phyloP scores from a whole-genome alignment of 164 flowering plant species.

The Echeveria elegans region DNA sequence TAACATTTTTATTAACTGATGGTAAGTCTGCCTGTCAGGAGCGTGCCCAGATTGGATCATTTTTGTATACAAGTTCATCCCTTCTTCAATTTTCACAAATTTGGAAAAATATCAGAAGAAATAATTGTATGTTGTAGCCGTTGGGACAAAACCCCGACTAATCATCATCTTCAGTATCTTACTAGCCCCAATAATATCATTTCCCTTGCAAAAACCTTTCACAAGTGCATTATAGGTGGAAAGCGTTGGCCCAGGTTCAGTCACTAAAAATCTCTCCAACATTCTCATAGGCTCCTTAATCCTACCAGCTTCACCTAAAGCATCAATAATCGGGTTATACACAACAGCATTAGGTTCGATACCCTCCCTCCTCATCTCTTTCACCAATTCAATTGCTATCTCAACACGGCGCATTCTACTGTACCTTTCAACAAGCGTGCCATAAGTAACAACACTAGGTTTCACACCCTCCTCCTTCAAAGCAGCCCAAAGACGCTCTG shows the following conservation, averaged over 20 bases:
- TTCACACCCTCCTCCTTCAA: constrained; percentile 46
- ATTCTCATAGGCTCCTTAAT: constrained; percentile 55
- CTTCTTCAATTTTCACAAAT: constrained; percentile 58
- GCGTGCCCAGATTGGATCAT: constrained; percentile 62
- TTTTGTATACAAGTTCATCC: constrained; percentile 68
- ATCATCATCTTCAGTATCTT: constrained; percentile 72
- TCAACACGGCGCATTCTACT: constrained; percentile 59
- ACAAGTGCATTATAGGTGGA: constrained; percentile 69
- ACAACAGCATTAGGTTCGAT: constrained; percentile 54
- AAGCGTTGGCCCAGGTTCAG: constrained; percentile 52
- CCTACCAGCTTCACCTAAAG: constrained; percentile 61
- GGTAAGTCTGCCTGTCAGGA: constrained; percentile 64
- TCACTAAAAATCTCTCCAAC: constrained; percentile 48
- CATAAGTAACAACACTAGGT: constrained; percentile 63
- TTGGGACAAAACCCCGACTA: constrained; percentile 48
- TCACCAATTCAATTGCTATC: constrained; percentile 53
- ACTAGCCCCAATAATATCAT: constrained; percentile 51
- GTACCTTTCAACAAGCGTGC: constrained; percentile 76
- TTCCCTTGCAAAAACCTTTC: constrained; percentile 51
- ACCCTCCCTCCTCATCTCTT: constrained; percentile 55
- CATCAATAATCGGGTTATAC: constrained; percentile 69
- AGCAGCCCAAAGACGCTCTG: constrained; percentile 42
- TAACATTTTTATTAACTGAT: constrained; percentile 65
- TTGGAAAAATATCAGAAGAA: constrained; percentile 51
- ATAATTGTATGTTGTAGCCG: constrained; percentile 69